Evolutionary conservation across 2,329 filamentous ascomycete species (phyloP), one percentile per base, ranked within the genome.

Genomic region (Fusarium penzigii): DNA sequence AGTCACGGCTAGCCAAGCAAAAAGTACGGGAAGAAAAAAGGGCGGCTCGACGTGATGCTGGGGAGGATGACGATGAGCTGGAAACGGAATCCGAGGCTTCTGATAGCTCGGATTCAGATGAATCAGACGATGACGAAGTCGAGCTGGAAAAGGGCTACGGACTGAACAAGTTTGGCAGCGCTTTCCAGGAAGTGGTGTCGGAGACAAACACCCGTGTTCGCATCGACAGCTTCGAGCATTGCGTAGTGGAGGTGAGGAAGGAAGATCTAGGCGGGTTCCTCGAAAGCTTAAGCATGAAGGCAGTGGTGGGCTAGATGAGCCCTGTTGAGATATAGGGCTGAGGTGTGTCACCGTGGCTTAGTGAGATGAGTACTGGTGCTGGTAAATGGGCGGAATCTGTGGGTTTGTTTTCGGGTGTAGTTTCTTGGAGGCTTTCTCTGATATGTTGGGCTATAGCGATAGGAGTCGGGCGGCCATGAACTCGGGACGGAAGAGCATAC

Each of bases 151-250:
- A 83, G 55, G 86, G 88, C 1, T 88, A 89, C 48, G 88, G 92
- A 2, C 75, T 90, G 47, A 99, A 97, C 72, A 85, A 89, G 45
- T 99, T 99, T 66, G 94, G 94, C 8, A 92, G 88, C 64, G 93
- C 94, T 3, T 99, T 99, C 71, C 92, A 97, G 69, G 92, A 96
- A 67, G 94, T 97, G 1, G 89, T 96, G 2, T 84, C 88, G 46
- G 91, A 97, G 77, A 97, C 93, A 14, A 94, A 87, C 53, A 90
- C 93, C 1, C 77, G 92, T 14, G 92, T 97, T 17, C 80, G 92
- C 54, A 95, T 97, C 68, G 94, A 99, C 72, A 95, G 90, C 70
- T 99, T 99, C 66, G 94, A 99, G 73, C 90, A 96, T 70, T 96
- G 91, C 66, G 94, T 97, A 8, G 92, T 97, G 43, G 94, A 99